These are phyloP conservation scores for Cynanchum wilfordii DNA, from an alignment of 257 asterid species.

Conservation along the genomic window DNA sequence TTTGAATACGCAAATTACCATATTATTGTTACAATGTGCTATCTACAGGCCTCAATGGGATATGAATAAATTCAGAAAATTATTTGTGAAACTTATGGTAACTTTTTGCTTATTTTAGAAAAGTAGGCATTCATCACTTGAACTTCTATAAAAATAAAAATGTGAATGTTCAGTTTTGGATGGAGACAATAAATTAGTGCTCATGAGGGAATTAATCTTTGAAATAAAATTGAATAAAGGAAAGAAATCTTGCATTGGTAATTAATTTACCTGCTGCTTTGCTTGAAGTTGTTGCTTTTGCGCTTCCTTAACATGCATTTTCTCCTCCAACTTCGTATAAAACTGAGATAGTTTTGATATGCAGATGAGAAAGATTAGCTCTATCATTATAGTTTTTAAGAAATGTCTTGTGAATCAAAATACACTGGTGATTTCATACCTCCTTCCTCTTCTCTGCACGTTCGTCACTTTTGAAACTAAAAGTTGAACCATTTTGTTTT, in stretches of 20 bases:
- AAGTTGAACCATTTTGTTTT: slow-evolving; percentile 38
- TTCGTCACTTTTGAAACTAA: slow-evolving; percentile 40
- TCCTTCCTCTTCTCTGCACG: slow-evolving; percentile 56
- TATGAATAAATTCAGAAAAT: background rate
- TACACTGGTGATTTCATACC: slow-evolving; percentile 28
- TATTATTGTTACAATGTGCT: background rate
- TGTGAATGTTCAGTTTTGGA: background rate
- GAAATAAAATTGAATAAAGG: background rate
- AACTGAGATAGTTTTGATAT: slow-evolving; percentile 14
- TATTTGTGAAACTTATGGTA: background rate
- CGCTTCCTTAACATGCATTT: slow-evolving; percentile 42
- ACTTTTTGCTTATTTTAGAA: too few relatives aligned
- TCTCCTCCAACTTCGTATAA: slow-evolving; percentile 35
- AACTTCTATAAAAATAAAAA: background rate
- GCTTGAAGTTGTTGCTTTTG: slow-evolving; percentile 35
- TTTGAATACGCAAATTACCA: background rate
- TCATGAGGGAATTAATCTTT: background rate
- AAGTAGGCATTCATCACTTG: background rate
- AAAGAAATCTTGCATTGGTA: background rate
- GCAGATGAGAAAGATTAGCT: background rate
- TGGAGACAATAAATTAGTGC: background rate
- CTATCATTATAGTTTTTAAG: background rate
- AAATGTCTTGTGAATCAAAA: background rate
- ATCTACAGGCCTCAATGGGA: too few relatives aligned
- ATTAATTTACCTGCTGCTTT: slow-evolving; percentile 3